Conservation (phyloP, 2,329 filamentous ascomycete species). For the Huntiella moniliformis region DNA sequence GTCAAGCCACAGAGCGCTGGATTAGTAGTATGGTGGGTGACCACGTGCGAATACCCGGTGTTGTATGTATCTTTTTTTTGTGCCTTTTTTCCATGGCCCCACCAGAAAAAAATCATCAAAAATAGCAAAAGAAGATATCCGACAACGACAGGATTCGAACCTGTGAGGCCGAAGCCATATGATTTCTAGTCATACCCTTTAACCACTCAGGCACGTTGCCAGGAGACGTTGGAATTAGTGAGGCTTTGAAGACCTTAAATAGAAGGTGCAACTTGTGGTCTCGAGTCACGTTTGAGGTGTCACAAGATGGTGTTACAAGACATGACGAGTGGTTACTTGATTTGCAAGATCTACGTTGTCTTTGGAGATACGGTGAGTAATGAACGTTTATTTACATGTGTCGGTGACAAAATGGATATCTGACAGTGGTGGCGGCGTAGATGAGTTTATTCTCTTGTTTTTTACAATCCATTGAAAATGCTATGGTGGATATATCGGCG, state of each 20-base stretch:
- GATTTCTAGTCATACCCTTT: slow-evolving; percentile 12
- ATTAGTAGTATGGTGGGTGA: too few species aligned
- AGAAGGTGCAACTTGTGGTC: neutral
- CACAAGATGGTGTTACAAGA: neutral
- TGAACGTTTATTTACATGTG: neutral
- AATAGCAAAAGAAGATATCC: neutral
- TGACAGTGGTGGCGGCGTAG: too few species aligned
- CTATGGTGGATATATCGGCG: too few species aligned
- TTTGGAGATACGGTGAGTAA: neutral
- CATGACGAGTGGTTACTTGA: neutral
- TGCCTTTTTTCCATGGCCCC: too few species aligned
- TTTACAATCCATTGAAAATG: too few species aligned
- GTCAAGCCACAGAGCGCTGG: too few species aligned
- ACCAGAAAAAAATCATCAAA: neutral
- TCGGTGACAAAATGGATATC: too few species aligned
- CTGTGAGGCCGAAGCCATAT: slow-evolving; percentile 11
- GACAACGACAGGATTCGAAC: slow-evolving; percentile 12
- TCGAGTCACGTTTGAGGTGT: neutral
- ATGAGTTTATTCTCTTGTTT: too few species aligned
- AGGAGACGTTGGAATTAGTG: neutral
- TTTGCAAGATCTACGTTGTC: neutral
- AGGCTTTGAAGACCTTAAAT: neutral
- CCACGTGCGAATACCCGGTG: too few species aligned
- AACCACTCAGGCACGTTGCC: slow-evolving; percentile 11
- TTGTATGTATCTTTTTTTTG: too few species aligned